Evolutionary conservation across 2,329 filamentous ascomycete species (phyloP), one percentile per base, ranked within the genome.

Genomic region (Coniosporium uncinatum): DNA sequence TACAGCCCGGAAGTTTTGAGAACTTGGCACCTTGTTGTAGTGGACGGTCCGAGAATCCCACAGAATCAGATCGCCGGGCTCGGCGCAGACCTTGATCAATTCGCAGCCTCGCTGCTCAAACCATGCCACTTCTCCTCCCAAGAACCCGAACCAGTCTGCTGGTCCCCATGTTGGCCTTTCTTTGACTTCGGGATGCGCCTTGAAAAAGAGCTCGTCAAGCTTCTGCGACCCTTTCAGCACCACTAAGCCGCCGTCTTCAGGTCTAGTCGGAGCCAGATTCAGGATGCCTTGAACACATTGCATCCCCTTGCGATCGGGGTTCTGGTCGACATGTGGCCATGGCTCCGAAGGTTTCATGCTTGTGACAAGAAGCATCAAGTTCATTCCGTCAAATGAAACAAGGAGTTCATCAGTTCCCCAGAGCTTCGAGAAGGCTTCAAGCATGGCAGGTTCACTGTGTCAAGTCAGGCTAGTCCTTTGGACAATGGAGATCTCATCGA

Each of bases 211-310:
- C 16, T 59, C 53, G 11, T 50, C 56, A 1, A 59, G 42, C 13
- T 49, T 36, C 27, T 63, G 59, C 5, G 45, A 52, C 5, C 59
- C 57, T 19, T 55, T 55, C 42, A 53, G 58, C 5, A 58, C 61
- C 31, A 63, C 59, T 45, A 65, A 49, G 48, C 58, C 52, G 16
- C 61, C 62, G 42, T 65, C 61, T 5, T 63, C 48, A 2, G 58
- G 57, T 0, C 62, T 61, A 20, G 58, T 59, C 3, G 54, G 58
- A 3, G 57, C 44, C 5, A 70, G 47, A 50, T 76, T 75, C 2
- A 75, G 67, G 0, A 76, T 58, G 4, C 73, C 73, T 44, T 76
- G 72, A 3, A 72, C 57, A 46, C 72, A 76, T 3, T 69, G 62
- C 51, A 76, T 72, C 0, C 71, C 73, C 13, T 58, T 59, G 47